These are phyloP conservation scores for Hypoxylon trugodes DNA, from an alignment of 495 filamentous ascomycete genomes.

Conservation along the genomic window DNA sequence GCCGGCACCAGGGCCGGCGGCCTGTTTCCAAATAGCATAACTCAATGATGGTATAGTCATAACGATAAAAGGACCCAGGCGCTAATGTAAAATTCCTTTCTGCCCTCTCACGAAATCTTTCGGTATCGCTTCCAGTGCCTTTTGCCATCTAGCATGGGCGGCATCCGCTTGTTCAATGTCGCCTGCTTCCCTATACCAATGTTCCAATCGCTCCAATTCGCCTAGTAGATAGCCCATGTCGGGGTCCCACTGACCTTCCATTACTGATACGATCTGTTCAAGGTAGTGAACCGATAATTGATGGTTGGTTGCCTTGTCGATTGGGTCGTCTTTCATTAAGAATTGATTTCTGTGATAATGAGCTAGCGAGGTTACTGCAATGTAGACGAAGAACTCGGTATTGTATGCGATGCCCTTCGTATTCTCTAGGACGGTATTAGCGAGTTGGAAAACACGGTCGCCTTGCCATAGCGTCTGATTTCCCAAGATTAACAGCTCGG, in stretches of 20 bases:
- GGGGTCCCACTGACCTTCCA: constrained; percentile 43
- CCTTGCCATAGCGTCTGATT: constrained; percentile 39
- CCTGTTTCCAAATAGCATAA: constrained; percentile 1
- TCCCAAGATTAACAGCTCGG: constrained; percentile 40
- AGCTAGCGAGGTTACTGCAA: constrained; percentile 40
- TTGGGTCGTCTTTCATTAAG: constrained; percentile 14
- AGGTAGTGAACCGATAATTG: constrained; percentile 40
- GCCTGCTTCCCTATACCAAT: constrained; percentile 43
- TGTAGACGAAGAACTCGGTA: constrained; percentile 41
- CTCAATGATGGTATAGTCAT: not conserved
- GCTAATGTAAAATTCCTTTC: constrained; percentile 28
- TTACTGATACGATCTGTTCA: constrained; percentile 34
- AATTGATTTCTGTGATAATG: constrained; percentile 41
- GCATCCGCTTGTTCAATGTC: constrained; percentile 31
- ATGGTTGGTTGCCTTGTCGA: constrained; percentile 25
- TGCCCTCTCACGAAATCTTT: constrained; percentile 35
- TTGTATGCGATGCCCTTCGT: constrained; percentile 42
- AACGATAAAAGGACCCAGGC: not conserved
- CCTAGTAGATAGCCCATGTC: constrained; percentile 45
- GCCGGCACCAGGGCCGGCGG: not conserved
- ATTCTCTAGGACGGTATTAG: constrained; percentile 41
- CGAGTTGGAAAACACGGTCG: constrained; percentile 40
- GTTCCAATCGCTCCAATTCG: constrained; percentile 40
- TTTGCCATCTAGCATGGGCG: constrained; percentile 32
- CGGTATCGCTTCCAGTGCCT: constrained; percentile 40